A percentile compares a stretch with the other conserved stretches of the same genome.
phyloP scores from a whole-genome alignment of 306 rosid genomes.

The Sphenostylis stenocarpa region DNA sequence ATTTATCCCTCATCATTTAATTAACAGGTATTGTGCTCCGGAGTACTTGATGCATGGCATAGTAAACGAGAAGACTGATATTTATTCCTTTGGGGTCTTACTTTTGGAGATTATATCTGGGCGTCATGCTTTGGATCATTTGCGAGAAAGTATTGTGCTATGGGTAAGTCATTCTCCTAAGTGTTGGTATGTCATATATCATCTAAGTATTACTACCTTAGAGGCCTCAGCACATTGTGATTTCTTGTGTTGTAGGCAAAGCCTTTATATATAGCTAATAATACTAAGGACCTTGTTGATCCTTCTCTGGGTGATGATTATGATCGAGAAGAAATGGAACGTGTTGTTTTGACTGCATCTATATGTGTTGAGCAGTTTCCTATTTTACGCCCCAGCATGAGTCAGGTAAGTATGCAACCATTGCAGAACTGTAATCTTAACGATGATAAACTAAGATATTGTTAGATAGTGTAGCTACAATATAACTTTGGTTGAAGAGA shows the following conservation, averaged over 20 bases:
- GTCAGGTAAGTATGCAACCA: constrained; percentile 58
- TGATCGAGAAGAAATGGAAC: constrained; percentile 53
- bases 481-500: neutral
- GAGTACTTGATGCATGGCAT: constrained; percentile 82
- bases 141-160: constrained; percentile 59
- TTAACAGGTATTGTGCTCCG: constrained; percentile 84
- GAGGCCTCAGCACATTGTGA: neutral
- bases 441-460: neutral
- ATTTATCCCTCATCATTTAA: neutral
- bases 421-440: neutral
- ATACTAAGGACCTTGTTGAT: constrained; percentile 58
- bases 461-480: neutral
- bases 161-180: constrained; percentile 56
- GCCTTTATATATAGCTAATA: constrained; percentile 54
- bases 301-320: constrained; percentile 61
- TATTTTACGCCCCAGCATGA: constrained; percentile 72
- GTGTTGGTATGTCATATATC: neutral
- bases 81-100: constrained; percentile 75
- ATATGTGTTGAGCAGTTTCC: constrained; percentile 75
- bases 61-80: constrained; percentile 82
- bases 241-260: constrained; percentile 58
- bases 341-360: constrained; percentile 72
- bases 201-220: neutral
- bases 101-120: constrained; percentile 83
- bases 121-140: constrained; percentile 65